A percentile compares a stretch with the other conserved stretches of the same genome.
phyloP scores from a whole-genome alignment of 495 filamentous ascomycete species.

The Penicillium verhagenii region DNA sequence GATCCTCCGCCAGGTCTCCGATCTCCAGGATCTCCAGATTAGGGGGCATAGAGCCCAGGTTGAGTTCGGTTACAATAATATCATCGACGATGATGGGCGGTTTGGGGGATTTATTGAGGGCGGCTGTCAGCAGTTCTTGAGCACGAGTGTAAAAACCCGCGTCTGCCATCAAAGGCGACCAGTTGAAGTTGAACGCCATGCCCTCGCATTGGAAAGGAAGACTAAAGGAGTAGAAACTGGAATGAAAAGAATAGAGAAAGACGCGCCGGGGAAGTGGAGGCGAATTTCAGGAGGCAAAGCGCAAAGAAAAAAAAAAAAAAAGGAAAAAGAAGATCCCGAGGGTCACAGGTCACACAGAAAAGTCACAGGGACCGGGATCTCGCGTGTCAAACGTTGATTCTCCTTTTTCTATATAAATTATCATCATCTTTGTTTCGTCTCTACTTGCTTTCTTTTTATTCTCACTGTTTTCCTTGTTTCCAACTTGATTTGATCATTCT shows the following conservation, averaged over 20 bases:
- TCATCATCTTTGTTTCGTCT: neutral
- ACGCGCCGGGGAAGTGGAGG: neutral
- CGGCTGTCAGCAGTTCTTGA: conserved; percentile 89
- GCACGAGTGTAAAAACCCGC: conserved; percentile 85
- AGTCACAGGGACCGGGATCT: neutral
- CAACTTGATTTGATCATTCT: neutral
- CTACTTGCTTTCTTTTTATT: neutral
- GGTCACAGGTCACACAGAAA: neutral
- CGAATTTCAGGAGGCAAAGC: conserved; percentile 3
- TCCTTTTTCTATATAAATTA: neutral
- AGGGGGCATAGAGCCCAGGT: conserved; percentile 87
- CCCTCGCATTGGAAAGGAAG: conserved; percentile 33
- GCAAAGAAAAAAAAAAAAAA: conserved; percentile 4
- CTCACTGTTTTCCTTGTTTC: neutral
- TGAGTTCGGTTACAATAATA: conserved; percentile 96
- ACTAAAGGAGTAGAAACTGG: neutral
- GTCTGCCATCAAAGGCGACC: conserved; percentile 96
- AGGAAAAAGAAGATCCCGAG: neutral
- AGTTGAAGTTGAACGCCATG: conserved; percentile 99
- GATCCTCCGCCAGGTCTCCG: conserved; percentile 92
- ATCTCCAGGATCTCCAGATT: conserved; percentile 96
- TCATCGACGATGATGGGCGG: conserved; percentile 99
- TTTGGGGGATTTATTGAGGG: conserved; percentile 96
- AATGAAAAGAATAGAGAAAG: neutral
- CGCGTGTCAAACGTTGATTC: neutral